A percentile compares a stretch with the other conserved stretches of the same genome.
These are phyloP conservation scores for Fennellomyces sp. DNA, from an alignment of 371 early-diverging fungal genomes.

Conservation along the genomic window DNA sequence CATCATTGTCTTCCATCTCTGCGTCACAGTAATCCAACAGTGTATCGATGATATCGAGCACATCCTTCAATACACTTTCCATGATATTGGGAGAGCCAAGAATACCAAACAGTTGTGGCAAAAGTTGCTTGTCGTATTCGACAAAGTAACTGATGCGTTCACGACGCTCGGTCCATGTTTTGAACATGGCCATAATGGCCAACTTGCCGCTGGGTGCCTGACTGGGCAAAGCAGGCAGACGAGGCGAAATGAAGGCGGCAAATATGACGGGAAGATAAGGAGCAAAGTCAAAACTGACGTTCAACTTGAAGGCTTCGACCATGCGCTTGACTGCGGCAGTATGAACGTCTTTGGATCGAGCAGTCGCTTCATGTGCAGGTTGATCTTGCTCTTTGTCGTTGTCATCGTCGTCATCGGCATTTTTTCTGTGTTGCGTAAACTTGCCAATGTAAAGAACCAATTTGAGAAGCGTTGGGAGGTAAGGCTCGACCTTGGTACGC, in stretches of 20 bases:
- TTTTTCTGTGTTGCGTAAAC: constrained; percentile 43
- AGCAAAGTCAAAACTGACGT: constrained; percentile 69
- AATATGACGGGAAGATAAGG: constrained; percentile 81
- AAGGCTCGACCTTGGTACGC: constrained; percentile 68
- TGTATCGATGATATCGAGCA: constrained; percentile 79
- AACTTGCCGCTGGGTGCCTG: constrained; percentile 90
- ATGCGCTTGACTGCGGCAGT: constrained; percentile 76
- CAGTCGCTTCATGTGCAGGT: not conserved
- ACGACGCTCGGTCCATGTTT: constrained; percentile 71
- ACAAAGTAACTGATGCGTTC: constrained; percentile 69
- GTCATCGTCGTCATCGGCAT: constrained; percentile 22
- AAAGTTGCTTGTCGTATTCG: constrained; percentile 59
- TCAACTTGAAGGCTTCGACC: constrained; percentile 74
- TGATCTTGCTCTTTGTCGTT: constrained; percentile 10
- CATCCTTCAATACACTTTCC: constrained; percentile 65
- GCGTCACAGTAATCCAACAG: constrained; percentile 59
- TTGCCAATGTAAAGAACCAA: constrained; percentile 73
- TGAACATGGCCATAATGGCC: constrained; percentile 76
- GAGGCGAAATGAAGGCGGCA: constrained; percentile 65
- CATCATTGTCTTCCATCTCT: constrained; percentile 44
- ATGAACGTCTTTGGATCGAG: not conserved
- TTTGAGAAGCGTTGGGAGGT: constrained; percentile 68
- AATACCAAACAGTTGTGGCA: constrained; percentile 71
- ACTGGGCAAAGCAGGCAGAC: constrained; percentile 67
- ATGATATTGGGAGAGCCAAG: constrained; percentile 80